Percentiles rank a stretch among this genome's conserved stretches.
Conservation (phyloP, 2,329 filamentous ascomycete species). For the Paraconiothyrium sp. region DNA sequence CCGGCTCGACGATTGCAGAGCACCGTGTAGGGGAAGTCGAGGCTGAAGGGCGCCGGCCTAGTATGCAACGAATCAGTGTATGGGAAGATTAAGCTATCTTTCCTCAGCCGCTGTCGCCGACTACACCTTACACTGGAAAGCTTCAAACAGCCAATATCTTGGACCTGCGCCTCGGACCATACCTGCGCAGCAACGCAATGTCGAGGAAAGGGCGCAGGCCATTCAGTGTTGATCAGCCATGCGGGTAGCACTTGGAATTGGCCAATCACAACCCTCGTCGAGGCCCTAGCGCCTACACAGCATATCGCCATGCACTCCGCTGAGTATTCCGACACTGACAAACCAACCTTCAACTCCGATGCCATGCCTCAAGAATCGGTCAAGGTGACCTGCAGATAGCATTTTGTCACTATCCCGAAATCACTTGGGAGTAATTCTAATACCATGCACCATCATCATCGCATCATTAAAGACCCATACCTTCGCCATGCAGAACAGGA, state of each 20-base stretch:
- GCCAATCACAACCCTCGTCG: constrained; percentile 23
- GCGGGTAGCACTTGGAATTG: constrained; percentile 4
- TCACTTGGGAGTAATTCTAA: too few species aligned
- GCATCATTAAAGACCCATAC: neutral
- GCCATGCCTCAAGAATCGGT: constrained; percentile 13
- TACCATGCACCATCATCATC: neutral
- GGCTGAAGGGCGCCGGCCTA: constrained; percentile 12
- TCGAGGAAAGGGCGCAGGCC: constrained; percentile 24
- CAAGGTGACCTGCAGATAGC: neutral
- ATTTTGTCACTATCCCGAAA: too few species aligned
- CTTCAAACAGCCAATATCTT: constrained; percentile 19
- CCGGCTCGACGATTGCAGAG: neutral
- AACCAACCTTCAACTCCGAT: constrained; percentile 20
- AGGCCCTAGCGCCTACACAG: neutral
- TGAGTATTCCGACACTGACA: constrained; percentile 25
- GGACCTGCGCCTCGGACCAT: constrained; percentile 13
- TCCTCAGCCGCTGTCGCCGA: constrained; percentile 25
- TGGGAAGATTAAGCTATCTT: constrained; percentile 33
- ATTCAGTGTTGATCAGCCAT: constrained; percentile 22
- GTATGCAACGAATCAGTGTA: constrained; percentile 23
- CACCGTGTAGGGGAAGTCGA: constrained; percentile 19
- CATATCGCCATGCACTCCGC: constrained; percentile 22
- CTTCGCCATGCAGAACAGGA: neutral
- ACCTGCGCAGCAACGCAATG: neutral
- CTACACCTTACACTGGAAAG: constrained; percentile 36